These are phyloP conservation scores for Lepidium campestre DNA, from an alignment of 441 rosid species.

Conservation along the genomic window DNA sequence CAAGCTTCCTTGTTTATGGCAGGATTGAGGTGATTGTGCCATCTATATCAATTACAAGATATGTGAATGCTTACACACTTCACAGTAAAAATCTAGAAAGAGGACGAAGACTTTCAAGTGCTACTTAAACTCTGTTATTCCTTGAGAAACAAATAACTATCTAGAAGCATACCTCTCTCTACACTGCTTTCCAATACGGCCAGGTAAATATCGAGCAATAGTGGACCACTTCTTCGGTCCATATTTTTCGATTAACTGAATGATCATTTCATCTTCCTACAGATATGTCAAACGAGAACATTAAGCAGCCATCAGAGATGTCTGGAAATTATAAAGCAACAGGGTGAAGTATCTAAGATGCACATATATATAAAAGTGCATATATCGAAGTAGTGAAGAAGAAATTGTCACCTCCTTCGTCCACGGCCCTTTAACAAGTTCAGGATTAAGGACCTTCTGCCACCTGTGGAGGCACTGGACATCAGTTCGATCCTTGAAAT, in stretches of 20 bases:
- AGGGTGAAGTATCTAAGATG: conserved; percentile 1
- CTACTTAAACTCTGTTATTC: not conserved
- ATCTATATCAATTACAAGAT: conserved; percentile 20
- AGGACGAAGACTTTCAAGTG: not conserved
- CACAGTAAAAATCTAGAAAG: not conserved
- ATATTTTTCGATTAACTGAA: conserved; percentile 67
- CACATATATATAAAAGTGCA: not conserved
- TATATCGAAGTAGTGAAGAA: not conserved
- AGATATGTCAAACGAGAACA: conserved; percentile 11
- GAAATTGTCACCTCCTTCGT: conserved; percentile 75
- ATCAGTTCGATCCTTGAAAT: conserved; percentile 98
- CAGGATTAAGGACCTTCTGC: conserved; percentile 99
- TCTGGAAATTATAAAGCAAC: not conserved
- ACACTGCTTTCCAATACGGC: conserved; percentile 98
- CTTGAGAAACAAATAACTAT: not conserved
- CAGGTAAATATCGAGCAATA: conserved; percentile 89
- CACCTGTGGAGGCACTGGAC: conserved; percentile 99
- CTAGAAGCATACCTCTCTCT: conserved; percentile 67
- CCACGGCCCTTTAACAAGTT: conserved; percentile 99
- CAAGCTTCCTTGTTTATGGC: conserved; percentile 95
- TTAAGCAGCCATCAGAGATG: not conserved
- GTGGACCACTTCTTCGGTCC: conserved; percentile 99
- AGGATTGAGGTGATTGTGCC: conserved; percentile 46
- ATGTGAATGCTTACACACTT: conserved; percentile 11
- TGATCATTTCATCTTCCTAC: conserved; percentile 88